These are phyloP conservation scores for Calendula officinalis DNA, from an alignment of 129 eudicot genomes.

Conservation along the genomic window DNA sequence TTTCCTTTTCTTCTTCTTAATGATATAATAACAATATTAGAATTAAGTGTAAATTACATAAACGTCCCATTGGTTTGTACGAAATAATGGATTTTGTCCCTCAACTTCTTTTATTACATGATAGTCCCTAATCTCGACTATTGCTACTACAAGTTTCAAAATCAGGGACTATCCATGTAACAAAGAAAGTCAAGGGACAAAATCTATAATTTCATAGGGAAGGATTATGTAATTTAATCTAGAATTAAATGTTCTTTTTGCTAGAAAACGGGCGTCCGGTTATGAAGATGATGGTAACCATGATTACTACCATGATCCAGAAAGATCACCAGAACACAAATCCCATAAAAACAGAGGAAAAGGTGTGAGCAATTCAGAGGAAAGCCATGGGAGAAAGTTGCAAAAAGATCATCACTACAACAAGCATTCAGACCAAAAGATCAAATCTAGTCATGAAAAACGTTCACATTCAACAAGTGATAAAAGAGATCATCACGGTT, in stretches of 20 bases:
- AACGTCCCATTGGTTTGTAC: no score
- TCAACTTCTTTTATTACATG: no score
- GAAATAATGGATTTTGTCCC: no score
- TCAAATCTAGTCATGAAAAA: constrained; percentile 41
- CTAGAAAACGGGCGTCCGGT: constrained; percentile 41
- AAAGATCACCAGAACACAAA: constrained; percentile 40
- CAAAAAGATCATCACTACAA: constrained; percentile 35
- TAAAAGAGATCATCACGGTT: constrained; percentile 44
- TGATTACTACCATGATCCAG: constrained; percentile 26
- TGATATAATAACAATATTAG: constrained; percentile 1
- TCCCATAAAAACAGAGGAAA: constrained; percentile 41
- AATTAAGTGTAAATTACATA: neutral
- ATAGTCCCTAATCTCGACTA: no score
- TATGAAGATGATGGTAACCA: constrained; percentile 39
- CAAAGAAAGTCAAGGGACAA: no score
- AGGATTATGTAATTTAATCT: neutral
- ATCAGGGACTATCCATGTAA: no score
- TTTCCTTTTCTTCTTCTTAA: neutral
- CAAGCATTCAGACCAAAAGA: constrained; percentile 31
- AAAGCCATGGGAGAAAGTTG: constrained; percentile 38
- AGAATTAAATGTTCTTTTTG: constrained; percentile 9
- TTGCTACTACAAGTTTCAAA: no score
- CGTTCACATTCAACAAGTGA: constrained; percentile 33
- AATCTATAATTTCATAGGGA: no score
- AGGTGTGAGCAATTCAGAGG: constrained; percentile 51